Conservation (phyloP, 192 early-diverging fungal species). For the Rhizophagus sp. region DNA sequence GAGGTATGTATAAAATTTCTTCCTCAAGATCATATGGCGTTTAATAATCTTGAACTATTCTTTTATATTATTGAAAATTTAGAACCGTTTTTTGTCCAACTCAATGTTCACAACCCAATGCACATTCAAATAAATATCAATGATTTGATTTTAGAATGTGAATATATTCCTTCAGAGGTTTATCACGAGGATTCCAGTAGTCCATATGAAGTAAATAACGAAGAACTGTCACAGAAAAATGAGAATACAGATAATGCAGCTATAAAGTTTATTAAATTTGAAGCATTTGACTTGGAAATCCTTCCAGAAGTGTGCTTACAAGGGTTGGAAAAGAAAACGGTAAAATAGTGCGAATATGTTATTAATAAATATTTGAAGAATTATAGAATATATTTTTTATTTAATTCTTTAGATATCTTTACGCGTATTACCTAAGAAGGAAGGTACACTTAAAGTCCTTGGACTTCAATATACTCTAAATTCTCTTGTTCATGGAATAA, state of each 20-base stretch:
- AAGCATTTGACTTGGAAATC: conserved; percentile 63
- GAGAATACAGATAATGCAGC: not conserved
- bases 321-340: conserved; percentile 47
- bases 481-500: conserved; percentile 72
- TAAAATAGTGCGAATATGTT: conserved; percentile 31
- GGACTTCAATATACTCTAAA: conserved; percentile 81
- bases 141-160: conserved; percentile 63
- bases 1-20: conserved; percentile 49
- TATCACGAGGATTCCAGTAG: conserved; percentile 30
- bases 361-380: not conserved
- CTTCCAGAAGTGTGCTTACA: conserved; percentile 53
- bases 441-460: conserved; percentile 70
- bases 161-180: conserved; percentile 40
- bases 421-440: conserved; percentile 66
- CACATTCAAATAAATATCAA: conserved; percentile 66
- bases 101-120: conserved; percentile 71
- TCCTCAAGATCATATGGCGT: not conserved
- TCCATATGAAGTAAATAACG: conserved; percentile 40
- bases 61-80: conserved; percentile 18
- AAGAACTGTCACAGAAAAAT: conserved; percentile 33
- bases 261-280: conserved; percentile 38
- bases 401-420: conserved; percentile 57
- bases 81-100: conserved; percentile 72
- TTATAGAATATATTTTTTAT: not conserved
- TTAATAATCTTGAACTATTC: not conserved